These are phyloP conservation scores for Aspergillus steynii DNA, from an alignment of 495 filamentous ascomycete genomes.

Conservation along the genomic window DNA sequence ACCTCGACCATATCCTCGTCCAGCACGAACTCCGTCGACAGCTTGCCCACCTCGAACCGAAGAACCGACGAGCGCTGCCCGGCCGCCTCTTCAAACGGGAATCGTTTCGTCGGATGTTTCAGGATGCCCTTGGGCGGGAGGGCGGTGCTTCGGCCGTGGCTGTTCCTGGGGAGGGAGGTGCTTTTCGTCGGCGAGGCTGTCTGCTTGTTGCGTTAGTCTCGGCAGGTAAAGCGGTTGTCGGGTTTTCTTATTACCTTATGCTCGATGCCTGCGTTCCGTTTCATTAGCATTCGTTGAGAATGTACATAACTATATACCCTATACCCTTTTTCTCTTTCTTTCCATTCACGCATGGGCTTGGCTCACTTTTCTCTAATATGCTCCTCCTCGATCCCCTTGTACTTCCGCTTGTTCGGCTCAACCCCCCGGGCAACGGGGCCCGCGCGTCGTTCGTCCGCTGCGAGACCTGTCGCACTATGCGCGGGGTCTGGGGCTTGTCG, in stretches of 20 bases:
- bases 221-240: background rate
- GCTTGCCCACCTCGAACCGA: constrained; percentile 9
- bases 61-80: constrained; percentile 4
- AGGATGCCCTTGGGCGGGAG: constrained; percentile 13
- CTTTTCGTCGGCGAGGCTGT: background rate
- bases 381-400: background rate
- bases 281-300: background rate
- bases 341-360: background rate
- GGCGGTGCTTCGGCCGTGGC: background rate
- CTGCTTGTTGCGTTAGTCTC: background rate
- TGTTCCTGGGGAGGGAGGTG: background rate
- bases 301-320: background rate
- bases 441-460: constrained; percentile 1
- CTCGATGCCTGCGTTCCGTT: background rate
- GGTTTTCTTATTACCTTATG: background rate
- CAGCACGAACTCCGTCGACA: background rate
- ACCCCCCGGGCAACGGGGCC: constrained; percentile 11
- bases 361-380: background rate
- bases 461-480: constrained; percentile 13
- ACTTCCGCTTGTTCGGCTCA: background rate
- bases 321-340: background rate
- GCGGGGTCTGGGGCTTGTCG: constrained; percentile 17
- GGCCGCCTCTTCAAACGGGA: constrained; percentile 7
- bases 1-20: constrained; percentile 15
- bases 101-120: constrained; percentile 10